These are phyloP conservation scores for Hymenoscyphus albidus DNA, from an alignment of 2,329 filamentous ascomycete genomes.

Conservation along the genomic window DNA sequence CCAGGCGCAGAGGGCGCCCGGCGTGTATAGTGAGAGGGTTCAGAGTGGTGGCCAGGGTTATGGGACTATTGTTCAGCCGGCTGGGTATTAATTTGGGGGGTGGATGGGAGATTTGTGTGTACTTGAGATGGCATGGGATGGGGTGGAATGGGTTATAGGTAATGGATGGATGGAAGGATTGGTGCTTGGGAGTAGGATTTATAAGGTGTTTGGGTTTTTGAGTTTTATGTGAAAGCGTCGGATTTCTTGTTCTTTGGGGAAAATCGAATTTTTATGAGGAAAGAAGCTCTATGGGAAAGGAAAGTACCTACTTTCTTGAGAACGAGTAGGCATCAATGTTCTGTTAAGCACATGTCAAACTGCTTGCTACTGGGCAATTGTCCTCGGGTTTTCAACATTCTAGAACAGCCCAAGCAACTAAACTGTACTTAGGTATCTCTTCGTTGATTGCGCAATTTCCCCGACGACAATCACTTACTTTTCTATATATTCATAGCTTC, in stretches of 20 bases:
- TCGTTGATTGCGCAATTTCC: no score
- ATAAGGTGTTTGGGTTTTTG: not conserved
- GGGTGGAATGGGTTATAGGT: not conserved
- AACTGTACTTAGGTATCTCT: no score
- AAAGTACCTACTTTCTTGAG: no score
- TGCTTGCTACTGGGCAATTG: no score
- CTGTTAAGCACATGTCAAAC: no score
- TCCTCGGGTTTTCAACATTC: no score
- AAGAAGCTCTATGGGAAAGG: no score
- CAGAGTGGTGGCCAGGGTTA: slow-evolving; percentile 68
- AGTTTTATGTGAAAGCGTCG: not conserved
- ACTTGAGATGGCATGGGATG: not conserved
- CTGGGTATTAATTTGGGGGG: not conserved
- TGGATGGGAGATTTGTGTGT: not conserved
- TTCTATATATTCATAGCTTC: no score
- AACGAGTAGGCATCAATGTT: no score
- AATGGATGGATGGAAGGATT: not conserved
- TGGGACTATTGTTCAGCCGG: slow-evolving; percentile 38
- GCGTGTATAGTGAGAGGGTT: slow-evolving; percentile 69
- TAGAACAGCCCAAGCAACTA: no score
- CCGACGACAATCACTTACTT: no score
- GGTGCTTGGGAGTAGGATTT: not conserved
- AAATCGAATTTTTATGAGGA: no score
- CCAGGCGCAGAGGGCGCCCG: slow-evolving; percentile 54
- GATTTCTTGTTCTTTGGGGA: not conserved